Evolutionary conservation across 495 filamentous ascomycete species (phyloP).

Genomic region (Xylaria nigripes): DNA sequence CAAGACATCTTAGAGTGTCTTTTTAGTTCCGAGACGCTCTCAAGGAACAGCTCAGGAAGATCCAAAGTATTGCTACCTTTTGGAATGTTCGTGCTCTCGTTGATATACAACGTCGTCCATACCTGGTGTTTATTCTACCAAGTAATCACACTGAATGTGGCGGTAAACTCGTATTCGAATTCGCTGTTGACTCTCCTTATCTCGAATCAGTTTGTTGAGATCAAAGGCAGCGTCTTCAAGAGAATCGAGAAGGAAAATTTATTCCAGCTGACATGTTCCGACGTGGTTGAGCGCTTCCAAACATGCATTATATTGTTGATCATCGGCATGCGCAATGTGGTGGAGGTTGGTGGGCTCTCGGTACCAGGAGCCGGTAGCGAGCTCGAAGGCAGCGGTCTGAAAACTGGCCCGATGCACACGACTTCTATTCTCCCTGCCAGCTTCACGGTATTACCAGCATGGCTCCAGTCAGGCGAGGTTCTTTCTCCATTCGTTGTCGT

Average conservation of each 20-base stretch:
- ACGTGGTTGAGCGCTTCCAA: constrained; percentile 95
- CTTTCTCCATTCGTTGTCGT: constrained; percentile 88
- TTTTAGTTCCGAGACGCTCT: constrained; percentile 84
- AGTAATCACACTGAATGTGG: constrained; percentile 94
- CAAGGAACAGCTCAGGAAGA: constrained; percentile 75
- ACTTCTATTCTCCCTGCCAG: constrained; percentile 68
- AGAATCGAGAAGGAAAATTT: constrained; percentile 96
- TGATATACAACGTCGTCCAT: constrained; percentile 82
- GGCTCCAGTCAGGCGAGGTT: constrained; percentile 67
- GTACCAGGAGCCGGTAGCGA: constrained; percentile 38
- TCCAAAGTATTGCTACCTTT: constrained; percentile 89
- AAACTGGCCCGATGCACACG: constrained; percentile 40
- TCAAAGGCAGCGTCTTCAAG: constrained; percentile 96
- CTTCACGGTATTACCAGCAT: constrained; percentile 82
- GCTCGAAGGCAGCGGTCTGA: constrained; percentile 30
- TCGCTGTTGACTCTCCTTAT: constrained; percentile 83
- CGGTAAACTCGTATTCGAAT: constrained; percentile 98
- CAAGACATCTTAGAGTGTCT: constrained; percentile 96
- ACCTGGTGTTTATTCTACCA: constrained; percentile 88
- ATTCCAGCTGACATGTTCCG: constrained; percentile 92
- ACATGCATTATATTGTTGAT: constrained; percentile 95
- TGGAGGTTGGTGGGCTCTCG: constrained; percentile 73
- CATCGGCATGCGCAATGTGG: constrained; percentile 88
- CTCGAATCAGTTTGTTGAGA: constrained; percentile 96
- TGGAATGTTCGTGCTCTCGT: constrained; percentile 79